Evolutionary conservation across 2,329 filamentous ascomycete genomes (phyloP), one percentile per base, ranked within the genome.

Genomic region (Trichoderma afroharzianum): DNA sequence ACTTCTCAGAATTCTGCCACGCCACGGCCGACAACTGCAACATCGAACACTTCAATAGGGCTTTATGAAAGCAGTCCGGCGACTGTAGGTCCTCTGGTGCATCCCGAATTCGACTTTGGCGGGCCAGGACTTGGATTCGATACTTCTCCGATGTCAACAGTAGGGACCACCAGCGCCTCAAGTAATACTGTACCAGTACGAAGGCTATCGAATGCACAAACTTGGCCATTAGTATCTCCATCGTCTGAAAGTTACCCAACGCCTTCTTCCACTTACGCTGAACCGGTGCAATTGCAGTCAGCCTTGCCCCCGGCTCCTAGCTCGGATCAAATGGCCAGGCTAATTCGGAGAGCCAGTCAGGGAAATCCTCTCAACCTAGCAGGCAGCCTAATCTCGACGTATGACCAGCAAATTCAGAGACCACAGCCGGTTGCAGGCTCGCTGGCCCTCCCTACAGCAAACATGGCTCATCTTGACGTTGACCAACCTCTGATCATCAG

Each of bases 401-500:
- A 71, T 24, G 33, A 18, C 11, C 50, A 58, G 26, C 30, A 47
- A 21, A 14, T 26, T 30, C 36, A 55, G 18, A 62, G 39, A 6
- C 66, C 47, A 6, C 71, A 72, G 47, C 71, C 67, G 15, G 55
- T 30, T 28, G 66, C 66, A 7, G 28, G 68, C 24, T 70, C 50
- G 14, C 21, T 39, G 26, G 57, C 57, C 24, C 28, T 58, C 18
- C 26, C 70, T 6, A 36, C 32, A 2, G 12, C 32, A 58, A 71
- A 61, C 2, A 32, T 21, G 26, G 24, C 58, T 39, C 14, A 64
- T 63, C 3, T 73, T 68, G 75, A 78, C 21, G 76, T 85, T 30
- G 87, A 89, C 47, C 84, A 85, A 68, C 87, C 88, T 4, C 81
- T 90, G 30, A 90, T 90, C 68, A 89, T 90, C 77, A 90, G 88